Conservation (phyloP, 208 protist species). For the Wallacemonas sp. region DNA sequence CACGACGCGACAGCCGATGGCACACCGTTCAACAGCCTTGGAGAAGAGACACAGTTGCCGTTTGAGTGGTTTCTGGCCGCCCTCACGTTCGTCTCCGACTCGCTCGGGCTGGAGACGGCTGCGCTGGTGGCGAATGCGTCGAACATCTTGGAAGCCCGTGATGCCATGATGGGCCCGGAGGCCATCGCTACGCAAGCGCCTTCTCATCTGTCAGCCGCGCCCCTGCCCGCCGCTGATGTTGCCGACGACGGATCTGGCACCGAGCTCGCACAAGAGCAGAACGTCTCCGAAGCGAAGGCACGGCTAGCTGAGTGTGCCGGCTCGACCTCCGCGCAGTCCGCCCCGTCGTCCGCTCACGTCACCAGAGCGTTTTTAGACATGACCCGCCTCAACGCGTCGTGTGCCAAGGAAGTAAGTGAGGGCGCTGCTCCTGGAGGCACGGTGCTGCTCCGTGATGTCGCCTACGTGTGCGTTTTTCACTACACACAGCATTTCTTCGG, state of each 20-base stretch:
- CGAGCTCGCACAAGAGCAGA: too few relatives aligned
- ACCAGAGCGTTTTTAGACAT: conserved; percentile 6
- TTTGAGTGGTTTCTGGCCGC: conserved; percentile 17
- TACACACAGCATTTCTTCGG: conserved; percentile 3
- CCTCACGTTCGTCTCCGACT: conserved; percentile 3
- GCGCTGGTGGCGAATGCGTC: conserved; percentile 7
- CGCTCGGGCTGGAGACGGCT: background rate
- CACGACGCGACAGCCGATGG: conserved; percentile 6
- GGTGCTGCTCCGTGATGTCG: conserved; percentile 14
- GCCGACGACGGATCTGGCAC: too few relatives aligned
- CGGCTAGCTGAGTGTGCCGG: too few relatives aligned
- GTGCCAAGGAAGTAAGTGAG: too few relatives aligned
- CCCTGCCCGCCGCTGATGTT: too few relatives aligned
- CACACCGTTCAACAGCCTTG: background rate
- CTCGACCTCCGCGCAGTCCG: background rate
- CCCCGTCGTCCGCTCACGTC: background rate
- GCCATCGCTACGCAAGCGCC: too few relatives aligned
- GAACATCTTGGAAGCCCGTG: conserved; percentile 6
- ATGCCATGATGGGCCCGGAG: conserved; percentile 1
- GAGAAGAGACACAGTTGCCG: background rate
- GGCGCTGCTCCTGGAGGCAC: background rate
- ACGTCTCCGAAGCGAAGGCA: too few relatives aligned
- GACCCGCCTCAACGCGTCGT: background rate
- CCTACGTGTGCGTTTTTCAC: conserved; percentile 18
- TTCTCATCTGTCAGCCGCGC: conserved; percentile 2